phyloP scores from a whole-genome alignment of 2,329 filamentous ascomycete species.

The Trichoderma harzianum region DNA sequence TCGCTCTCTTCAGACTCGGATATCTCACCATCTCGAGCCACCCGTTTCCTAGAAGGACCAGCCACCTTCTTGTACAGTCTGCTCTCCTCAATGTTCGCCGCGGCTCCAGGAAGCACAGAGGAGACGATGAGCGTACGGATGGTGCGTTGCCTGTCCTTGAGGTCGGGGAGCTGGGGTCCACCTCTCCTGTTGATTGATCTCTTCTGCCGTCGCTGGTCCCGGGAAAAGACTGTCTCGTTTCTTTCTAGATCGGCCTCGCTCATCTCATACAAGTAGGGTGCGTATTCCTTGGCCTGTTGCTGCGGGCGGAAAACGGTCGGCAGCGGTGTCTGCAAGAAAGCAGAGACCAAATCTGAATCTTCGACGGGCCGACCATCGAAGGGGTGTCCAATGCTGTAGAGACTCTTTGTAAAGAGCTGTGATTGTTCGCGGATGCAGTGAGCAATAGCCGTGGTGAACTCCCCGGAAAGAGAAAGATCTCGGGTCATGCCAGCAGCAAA shows the following conservation, averaged over 20 bases:
- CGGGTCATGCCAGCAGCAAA: slow-evolving; percentile 87
- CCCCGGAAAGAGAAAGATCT: slow-evolving; percentile 86
- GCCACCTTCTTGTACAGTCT: slow-evolving; percentile 78
- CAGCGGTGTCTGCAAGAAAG: slow-evolving; percentile 82
- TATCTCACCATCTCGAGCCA: slow-evolving; percentile 59
- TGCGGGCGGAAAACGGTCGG: slow-evolving; percentile 82
- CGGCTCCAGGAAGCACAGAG: slow-evolving; percentile 85
- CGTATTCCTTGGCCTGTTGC: slow-evolving; percentile 90
- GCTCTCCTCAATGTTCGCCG: slow-evolving; percentile 74
- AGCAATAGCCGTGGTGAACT: slow-evolving; percentile 95
- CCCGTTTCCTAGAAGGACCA: slow-evolving; percentile 56
- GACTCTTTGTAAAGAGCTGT: slow-evolving; percentile 87
- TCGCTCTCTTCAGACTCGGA: slow-evolving; percentile 93
- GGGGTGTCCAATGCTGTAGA: slow-evolving; percentile 89
- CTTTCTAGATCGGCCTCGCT: slow-evolving; percentile 86
- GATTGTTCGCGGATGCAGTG: slow-evolving; percentile 96
- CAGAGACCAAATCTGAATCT: slow-evolving; percentile 80
- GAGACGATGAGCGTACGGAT: slow-evolving; percentile 91
- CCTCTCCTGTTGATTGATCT: slow-evolving; percentile 90
- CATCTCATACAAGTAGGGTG: slow-evolving; percentile 90
- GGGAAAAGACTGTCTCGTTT: slow-evolving; percentile 87
- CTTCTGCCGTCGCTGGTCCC: slow-evolving; percentile 92
- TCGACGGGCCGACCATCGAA: slow-evolving; percentile 94
- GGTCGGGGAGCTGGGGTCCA: slow-evolving; percentile 88
- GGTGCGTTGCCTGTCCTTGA: slow-evolving; percentile 90